A percentile compares a stretch with the other conserved stretches of the same genome.
phyloP scores from a whole-genome alignment of 208 protist species.

The Trichomonas gallinae region DNA sequence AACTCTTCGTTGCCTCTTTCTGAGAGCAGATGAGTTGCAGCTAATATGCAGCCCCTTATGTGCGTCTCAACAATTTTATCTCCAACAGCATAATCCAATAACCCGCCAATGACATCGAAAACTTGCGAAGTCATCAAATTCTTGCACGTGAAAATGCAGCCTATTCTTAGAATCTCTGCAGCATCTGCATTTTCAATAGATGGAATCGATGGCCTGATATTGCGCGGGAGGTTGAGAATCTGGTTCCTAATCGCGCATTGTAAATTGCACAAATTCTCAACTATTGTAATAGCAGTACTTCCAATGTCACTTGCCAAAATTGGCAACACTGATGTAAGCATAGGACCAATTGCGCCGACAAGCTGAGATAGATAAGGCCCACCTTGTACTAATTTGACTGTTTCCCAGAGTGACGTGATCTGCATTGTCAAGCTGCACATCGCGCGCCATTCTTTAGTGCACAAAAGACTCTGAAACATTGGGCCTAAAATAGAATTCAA shows the following conservation, averaged over 20 bases:
- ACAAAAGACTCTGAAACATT: not conserved
- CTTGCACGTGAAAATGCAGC: not conserved
- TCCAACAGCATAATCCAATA: not conserved
- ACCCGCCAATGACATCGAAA: not conserved
- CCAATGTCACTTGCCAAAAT: not conserved
- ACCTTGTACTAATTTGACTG: not conserved
- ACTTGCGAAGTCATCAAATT: not conserved
- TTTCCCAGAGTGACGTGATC: not conserved
- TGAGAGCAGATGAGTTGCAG: not conserved
- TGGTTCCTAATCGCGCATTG: not conserved
- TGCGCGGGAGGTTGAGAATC: not conserved
- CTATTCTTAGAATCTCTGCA: too few relatives aligned
- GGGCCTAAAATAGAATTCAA: not conserved
- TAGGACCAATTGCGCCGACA: not conserved
- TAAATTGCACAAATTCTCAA: not conserved
- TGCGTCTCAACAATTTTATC: not conserved
- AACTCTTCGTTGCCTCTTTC: not conserved
- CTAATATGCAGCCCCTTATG: not conserved
- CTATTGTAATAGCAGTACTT: not conserved
- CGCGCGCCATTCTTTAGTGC: not conserved
- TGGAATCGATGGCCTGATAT: not conserved
- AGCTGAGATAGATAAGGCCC: not conserved
- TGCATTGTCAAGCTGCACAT: not conserved
- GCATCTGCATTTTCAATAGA: not conserved
- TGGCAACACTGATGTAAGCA: not conserved